Base-by-base conservation (phyloP, 2,329 filamentous ascomycete genomes). In the Canariomyces notabilis region DNA sequence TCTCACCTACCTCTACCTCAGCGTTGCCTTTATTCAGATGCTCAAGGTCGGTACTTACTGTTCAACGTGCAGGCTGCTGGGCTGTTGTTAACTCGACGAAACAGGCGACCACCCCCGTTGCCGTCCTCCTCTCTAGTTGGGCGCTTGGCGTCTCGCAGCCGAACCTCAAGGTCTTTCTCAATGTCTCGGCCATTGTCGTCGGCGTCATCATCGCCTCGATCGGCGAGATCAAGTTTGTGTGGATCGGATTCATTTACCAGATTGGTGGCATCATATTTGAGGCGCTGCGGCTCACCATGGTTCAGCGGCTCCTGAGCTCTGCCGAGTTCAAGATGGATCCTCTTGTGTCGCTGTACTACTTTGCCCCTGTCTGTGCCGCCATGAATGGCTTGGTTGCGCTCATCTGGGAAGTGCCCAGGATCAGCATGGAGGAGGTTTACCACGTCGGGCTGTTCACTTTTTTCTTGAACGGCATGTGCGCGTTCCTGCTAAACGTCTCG, bases 11-110 rank as follows among this genome's bases (percentile, higher is more conserved):
- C 80, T 96, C 45, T 95, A 96, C 70, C 80, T 97, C 51, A 93
- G 86, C 57, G 91, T 97, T 49, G 87, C 91, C 50, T 97, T 97
- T 69, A 97, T 97, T 62, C 91, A 97, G 76, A 97, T 97, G 91
- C 83, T 97, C 68, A 97, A 97, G 86, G 85, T 89, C 52, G n/a
- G 59, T 55, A n/a, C 6, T 21, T 6, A 55, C 22, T 57, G 20
- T 42, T 31, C n/a, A 6, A 7, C 41, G 33, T 18, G 6, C 4
- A 22, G 14, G 12, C 7, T 26, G 7, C 29, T 21, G 31, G 9
- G 26, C 48, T 52, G 21, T n/a, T n/a, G n/a, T n/a, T n/a, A n/a
- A 52, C 36, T 5, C 7, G n/a, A 21, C 11, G 11, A 37, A 33
- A 11, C 42, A 90, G 87, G 93, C 93, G 57, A 96, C 89, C 35